phyloP scores from a whole-genome alignment of 1,284 basidiomycete genomes.

The Puccinia polysora region DNA sequence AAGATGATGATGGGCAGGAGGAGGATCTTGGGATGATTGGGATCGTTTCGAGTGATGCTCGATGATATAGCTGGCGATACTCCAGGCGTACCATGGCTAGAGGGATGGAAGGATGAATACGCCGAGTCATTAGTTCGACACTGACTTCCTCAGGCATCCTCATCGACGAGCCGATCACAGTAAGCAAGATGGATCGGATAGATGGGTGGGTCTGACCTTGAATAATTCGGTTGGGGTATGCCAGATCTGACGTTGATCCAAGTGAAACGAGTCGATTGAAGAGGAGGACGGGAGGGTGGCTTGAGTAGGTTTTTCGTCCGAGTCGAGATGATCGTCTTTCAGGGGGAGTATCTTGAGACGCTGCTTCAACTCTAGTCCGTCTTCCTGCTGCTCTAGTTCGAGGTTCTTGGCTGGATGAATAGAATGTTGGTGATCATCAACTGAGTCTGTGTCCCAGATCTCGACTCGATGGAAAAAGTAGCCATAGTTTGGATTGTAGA shows the following conservation, averaged over 20 bases:
- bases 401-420: constrained; percentile 55
- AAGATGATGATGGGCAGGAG: neutral
- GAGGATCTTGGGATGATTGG: constrained; percentile 67
- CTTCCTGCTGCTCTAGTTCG: constrained; percentile 30
- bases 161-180: neutral
- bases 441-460: constrained; percentile 51
- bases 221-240: constrained; percentile 98
- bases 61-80: constrained; percentile 69
- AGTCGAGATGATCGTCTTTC: constrained; percentile 30
- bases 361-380: neutral
- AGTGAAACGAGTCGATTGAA: neutral
- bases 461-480: constrained; percentile 90
- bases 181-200: neutral
- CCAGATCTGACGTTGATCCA: constrained; percentile 85
- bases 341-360: constrained; percentile 44
- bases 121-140: no score
- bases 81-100: constrained; percentile 88
- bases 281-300: constrained; percentile 54
- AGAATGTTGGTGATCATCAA: constrained; percentile 58
- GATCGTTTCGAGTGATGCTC: constrained; percentile 2
- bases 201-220: constrained; percentile 62
- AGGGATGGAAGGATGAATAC: no score
- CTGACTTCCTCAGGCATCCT: no score
- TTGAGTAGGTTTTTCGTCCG: constrained; percentile 53
- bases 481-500: constrained; percentile 96